Evolutionary conservation across 306 rosid genomes (phyloP), one percentile per base, ranked within the genome.

Genomic region (Sechiopsis laciniata): DNA sequence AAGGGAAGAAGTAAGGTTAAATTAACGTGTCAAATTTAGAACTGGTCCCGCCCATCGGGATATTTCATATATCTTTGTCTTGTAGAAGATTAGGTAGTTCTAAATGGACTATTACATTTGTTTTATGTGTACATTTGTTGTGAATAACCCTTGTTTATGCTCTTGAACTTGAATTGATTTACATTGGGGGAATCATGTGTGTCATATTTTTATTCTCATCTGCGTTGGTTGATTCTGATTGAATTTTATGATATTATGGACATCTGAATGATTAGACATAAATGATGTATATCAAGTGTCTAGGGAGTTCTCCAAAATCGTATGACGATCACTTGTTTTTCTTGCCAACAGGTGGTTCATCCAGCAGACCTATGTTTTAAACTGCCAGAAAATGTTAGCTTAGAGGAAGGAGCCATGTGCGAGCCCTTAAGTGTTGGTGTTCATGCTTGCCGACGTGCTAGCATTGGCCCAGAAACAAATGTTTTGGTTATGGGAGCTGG

Each of bases 391-490:
- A 90, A 87, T 67, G 91, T 88, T 80, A 92, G 95, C 79, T 81
- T 90, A 80, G 97, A 92, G 80, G 97, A 90, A 78, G 97, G 97
- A 56, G 97, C 96, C 63, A 88, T 92, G 96, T 92, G 97, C 26
- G 97, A 92, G 79, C 97, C 96, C 72, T 80, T 88, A 10, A 92
- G 96, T 73, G 97, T 92, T 10, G 96, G 97, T 13, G 90, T 92
- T 78, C 97, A 92, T 85, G 96, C 96, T 72, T 90, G 97, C 76
- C 85, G 97, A 55, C 79, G 97, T 76, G 95, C 95, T 46, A 79
- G 82, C 46, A 79, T 90, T 58, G 92, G 97, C 57, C 96, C 96
- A 2, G 96, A 90, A 71, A 90, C 88, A 29, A 90, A 85, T 78
- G 90, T 92, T 54, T 65, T 92, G 93, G 66, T 88, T 77, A 85